phyloP scores from a whole-genome alignment of 352 stramenopile species.

The Phytopythium kandeliae region DNA sequence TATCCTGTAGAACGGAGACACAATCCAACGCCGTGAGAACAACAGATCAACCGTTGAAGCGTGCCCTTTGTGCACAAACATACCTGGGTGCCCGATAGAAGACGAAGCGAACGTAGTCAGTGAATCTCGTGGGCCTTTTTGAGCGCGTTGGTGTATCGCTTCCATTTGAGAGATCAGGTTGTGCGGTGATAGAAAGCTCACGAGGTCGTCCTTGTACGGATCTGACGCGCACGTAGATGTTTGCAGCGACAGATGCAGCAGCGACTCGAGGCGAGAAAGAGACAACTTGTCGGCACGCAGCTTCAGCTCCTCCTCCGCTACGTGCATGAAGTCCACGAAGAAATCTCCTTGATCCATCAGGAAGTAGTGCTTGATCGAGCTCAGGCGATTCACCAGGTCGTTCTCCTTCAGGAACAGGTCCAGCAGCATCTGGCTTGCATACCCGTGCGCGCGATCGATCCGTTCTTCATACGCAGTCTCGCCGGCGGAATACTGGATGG shows the following conservation, averaged over 20 bases:
- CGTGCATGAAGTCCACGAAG: conserved; percentile 98
- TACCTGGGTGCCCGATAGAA: conserved; percentile 51
- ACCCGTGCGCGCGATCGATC: conserved; percentile 79
- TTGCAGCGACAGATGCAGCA: conserved; percentile 93
- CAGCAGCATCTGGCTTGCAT: conserved; percentile 70
- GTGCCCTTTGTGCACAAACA: not conserved
- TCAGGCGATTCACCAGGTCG: conserved; percentile 67
- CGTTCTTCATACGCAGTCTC: conserved; percentile 79
- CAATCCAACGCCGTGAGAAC: not conserved
- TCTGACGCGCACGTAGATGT: conserved; percentile 87
- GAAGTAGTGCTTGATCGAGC: conserved; percentile 97
- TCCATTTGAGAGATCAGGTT: conserved; percentile 92
- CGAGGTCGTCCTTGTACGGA: conserved; percentile 88
- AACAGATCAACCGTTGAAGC: not conserved
- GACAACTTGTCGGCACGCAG: conserved; percentile 83
- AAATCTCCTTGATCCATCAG: conserved; percentile 98
- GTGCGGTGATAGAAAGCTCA: conserved; percentile 82
- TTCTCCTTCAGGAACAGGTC: conserved; percentile 81
- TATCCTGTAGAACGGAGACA: conserved; percentile 27
- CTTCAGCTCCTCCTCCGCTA: conserved; percentile 93
- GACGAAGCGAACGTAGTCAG: conserved; percentile 69
- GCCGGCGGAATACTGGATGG: conserved; percentile 57
- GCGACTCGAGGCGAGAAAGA: conserved; percentile 88
- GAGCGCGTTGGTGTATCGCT: conserved; percentile 83
- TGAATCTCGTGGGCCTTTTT: conserved; percentile 60